These are phyloP conservation scores for Heritiera fomes DNA, from an alignment of 345 rosid species.

Conservation along the genomic window DNA sequence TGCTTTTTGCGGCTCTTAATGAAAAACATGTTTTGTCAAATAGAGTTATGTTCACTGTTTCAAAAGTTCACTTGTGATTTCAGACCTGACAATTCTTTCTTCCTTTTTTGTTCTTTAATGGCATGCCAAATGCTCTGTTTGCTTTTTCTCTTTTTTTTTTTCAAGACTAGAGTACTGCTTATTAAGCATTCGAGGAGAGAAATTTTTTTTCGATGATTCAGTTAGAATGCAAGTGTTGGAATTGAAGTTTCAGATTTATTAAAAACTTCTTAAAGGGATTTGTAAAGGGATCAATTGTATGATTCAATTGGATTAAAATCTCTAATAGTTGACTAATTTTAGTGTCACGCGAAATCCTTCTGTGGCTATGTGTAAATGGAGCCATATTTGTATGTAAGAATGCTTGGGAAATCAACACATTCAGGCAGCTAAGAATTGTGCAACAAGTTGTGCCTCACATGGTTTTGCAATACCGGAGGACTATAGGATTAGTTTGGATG, in stretches of 20 bases:
- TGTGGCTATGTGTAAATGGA: not conserved
- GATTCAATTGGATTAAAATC: too few species aligned
- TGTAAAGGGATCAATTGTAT: too few species aligned
- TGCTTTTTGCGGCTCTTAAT: constrained; percentile 12
- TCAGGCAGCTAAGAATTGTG: constrained; percentile 47
- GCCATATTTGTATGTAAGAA: not conserved
- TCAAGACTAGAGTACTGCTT: not conserved
- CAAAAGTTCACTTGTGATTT: constrained; percentile 17
- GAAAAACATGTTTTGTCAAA: constrained; percentile 12
- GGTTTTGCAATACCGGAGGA: constrained; percentile 47
- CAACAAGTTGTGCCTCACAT: constrained; percentile 65
- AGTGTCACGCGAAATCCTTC: not conserved
- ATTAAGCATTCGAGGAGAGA: too few species aligned
- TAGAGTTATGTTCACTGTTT: constrained; percentile 13
- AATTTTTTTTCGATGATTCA: too few species aligned
- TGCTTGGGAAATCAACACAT: constrained; percentile 60
- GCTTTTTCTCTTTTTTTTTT: constrained; percentile 2
- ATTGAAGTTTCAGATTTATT: too few species aligned
- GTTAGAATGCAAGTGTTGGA: too few species aligned
- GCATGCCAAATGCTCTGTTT: not conserved
- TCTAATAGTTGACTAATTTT: not conserved
- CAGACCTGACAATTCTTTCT: not conserved
- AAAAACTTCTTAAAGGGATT: too few species aligned
- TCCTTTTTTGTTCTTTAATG: constrained; percentile 2
- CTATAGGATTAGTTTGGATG: too few species aligned